A percentile compares a stretch with the other conserved stretches of the same genome.
Evolutionary conservation across 1,284 basidiomycete genomes (phyloP).

Genomic region (Ganoderma meredithae): DNA sequence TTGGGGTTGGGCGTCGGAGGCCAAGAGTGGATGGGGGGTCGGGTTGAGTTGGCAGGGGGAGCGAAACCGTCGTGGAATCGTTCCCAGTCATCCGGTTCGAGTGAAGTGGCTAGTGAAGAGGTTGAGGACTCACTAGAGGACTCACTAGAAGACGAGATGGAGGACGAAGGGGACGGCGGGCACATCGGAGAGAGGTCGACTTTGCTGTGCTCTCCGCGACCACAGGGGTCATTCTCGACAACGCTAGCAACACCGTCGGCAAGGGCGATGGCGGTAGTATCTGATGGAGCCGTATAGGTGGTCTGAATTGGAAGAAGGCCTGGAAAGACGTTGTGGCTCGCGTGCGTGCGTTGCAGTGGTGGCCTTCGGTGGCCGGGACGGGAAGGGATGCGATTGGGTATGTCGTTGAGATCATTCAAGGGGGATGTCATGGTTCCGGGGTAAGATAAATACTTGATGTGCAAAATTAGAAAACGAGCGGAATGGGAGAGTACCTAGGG

Average conservation of each 20-base stretch:
- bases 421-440: background rate
- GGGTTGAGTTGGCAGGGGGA: constrained; percentile 11
- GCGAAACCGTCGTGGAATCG: constrained; percentile 18
- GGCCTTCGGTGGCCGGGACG: constrained; percentile 25
- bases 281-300: background rate
- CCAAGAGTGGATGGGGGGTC: constrained; percentile 9
- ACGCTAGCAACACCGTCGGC: background rate
- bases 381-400: constrained; percentile 20
- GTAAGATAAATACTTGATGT: background rate
- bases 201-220: constrained; percentile 8
- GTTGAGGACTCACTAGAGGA: constrained; percentile 14
- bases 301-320: constrained; percentile 19
- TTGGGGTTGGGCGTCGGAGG: constrained; percentile 14
- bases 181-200: constrained; percentile 25
- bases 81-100: constrained; percentile 18
- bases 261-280: background rate
- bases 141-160: constrained; percentile 8
- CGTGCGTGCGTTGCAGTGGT: constrained; percentile 19
- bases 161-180: constrained; percentile 27
- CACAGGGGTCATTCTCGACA: background rate
- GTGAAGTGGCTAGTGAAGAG: constrained; percentile 13
- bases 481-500: background rate
- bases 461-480: background rate
- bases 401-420: background rate
- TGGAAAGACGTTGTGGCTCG: constrained; percentile 20